Evolutionary conservation across 257 asterid species (phyloP).

Genomic region (Nyctanthes arbortristis): DNA sequence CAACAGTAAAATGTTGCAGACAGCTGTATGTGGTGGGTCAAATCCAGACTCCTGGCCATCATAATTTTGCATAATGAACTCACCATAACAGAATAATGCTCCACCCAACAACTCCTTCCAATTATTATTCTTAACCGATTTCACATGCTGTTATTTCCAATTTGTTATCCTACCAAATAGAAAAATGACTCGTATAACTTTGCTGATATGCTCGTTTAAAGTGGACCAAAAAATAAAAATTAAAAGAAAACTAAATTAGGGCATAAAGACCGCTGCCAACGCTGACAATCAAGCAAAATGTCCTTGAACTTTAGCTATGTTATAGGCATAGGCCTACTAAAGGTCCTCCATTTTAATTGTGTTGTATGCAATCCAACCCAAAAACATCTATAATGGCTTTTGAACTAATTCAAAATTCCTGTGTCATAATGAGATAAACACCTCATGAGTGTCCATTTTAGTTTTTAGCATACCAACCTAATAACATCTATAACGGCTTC

Average conservation of each 20-base stretch:
- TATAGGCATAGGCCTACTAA: not conserved
- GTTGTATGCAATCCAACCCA: not conserved
- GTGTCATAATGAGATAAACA: too few relatives aligned
- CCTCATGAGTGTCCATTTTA: too few relatives aligned
- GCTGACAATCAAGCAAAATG: not conserved
- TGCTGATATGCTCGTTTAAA: not conserved
- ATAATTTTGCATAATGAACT: not conserved
- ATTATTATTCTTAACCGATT: not conserved
- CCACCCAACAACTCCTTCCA: not conserved
- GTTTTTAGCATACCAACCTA: too few relatives aligned
- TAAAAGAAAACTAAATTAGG: not conserved
- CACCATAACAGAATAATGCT: not conserved
- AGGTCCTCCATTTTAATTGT: not conserved
- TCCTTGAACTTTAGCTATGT: slow-evolving; percentile 1
- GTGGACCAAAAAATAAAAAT: too few relatives aligned
- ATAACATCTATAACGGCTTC: not conserved
- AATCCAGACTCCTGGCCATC: not conserved
- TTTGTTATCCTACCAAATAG: not conserved
- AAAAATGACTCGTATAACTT: too few relatives aligned
- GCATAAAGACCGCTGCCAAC: not conserved
- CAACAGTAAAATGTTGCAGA: not conserved
- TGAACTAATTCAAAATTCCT: not conserved
- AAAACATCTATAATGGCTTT: not conserved
- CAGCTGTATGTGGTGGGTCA: not conserved
- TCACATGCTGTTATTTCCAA: not conserved